These are phyloP conservation scores for Chrysophaeum taylorii DNA, from an alignment of 352 stramenopile genomes.

Conservation along the genomic window DNA sequence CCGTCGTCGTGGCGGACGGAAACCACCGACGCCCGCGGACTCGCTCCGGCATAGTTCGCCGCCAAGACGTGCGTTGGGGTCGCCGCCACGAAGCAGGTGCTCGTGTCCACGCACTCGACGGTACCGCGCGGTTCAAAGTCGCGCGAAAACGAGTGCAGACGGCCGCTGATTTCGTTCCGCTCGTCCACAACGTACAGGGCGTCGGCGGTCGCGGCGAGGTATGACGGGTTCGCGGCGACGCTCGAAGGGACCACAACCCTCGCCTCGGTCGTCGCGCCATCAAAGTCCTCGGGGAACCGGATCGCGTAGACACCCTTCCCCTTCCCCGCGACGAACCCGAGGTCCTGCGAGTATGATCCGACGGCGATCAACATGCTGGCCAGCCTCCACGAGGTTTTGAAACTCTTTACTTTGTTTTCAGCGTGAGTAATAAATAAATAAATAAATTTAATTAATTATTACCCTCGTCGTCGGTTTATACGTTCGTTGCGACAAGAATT, in stretches of 20 bases:
- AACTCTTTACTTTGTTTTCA: too few relatives aligned
- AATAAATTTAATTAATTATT: too few relatives aligned
- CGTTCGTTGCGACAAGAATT: too few relatives aligned
- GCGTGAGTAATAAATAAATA: too few relatives aligned
- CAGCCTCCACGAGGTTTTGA: too few relatives aligned
- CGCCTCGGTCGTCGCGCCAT: too few relatives aligned
- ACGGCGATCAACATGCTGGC: neutral
- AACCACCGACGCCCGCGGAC: neutral
- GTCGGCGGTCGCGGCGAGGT: neutral
- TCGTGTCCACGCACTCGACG: neutral
- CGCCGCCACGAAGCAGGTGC: neutral
- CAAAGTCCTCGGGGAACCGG: neutral
- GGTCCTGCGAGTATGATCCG: conserved; percentile 1
- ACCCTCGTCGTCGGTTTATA: too few relatives aligned
- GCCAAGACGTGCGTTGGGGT: neutral
- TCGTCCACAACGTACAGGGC: neutral
- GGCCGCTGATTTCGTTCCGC: neutral
- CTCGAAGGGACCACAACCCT: too few relatives aligned
- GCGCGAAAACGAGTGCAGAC: neutral
- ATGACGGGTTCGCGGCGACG: neutral
- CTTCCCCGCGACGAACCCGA: conserved; percentile 6
- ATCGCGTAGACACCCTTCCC: neutral
- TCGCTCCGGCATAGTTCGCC: neutral
- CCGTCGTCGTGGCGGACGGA: neutral
- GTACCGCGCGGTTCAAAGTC: neutral